Evolutionary conservation across 352 stramenopile species (phyloP).

Genomic region (Phytophthora rubi): DNA sequence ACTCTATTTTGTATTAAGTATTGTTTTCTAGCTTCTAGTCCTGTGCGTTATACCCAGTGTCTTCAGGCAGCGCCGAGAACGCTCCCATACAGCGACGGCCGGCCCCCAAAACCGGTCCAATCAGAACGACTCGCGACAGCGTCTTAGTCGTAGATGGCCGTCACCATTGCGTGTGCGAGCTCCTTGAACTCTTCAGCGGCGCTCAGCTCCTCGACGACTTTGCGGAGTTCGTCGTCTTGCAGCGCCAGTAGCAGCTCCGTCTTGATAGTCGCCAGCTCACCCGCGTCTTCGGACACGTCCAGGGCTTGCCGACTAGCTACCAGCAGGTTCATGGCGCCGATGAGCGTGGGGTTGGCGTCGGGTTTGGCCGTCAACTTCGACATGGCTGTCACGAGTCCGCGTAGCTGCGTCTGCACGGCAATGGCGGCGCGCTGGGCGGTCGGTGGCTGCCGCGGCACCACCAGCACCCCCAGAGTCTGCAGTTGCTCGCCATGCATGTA

Average conservation of each 20-base stretch:
- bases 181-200: slow-evolving; percentile 41
- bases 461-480: too few relatives aligned
- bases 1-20: too few relatives aligned
- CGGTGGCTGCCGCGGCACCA: too few relatives aligned
- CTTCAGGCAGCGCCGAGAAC: too few relatives aligned
- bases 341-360: slow-evolving; percentile 37
- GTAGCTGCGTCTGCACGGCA: slow-evolving; percentile 44
- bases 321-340: slow-evolving; percentile 41
- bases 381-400: slow-evolving; percentile 48
- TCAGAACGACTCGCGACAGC: too few relatives aligned
- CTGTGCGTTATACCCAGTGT: too few relatives aligned
- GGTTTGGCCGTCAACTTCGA: slow-evolving; percentile 50
- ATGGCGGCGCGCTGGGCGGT: background rate
- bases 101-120: too few relatives aligned
- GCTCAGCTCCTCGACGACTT: slow-evolving; percentile 32
- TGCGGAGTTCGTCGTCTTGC: slow-evolving; percentile 32
- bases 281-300: slow-evolving; percentile 41
- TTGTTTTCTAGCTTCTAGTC: too few relatives aligned
- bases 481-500: too few relatives aligned
- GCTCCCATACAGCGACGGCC: too few relatives aligned
- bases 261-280: slow-evolving; percentile 45
- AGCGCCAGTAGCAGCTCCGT: slow-evolving; percentile 46
- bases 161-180: slow-evolving; percentile 33
- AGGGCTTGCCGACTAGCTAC: slow-evolving; percentile 34
- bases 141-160: slow-evolving; percentile 33